Evolutionary conservation across 306 rosid genomes (phyloP).

Genomic region (Cucumis hystrix): DNA sequence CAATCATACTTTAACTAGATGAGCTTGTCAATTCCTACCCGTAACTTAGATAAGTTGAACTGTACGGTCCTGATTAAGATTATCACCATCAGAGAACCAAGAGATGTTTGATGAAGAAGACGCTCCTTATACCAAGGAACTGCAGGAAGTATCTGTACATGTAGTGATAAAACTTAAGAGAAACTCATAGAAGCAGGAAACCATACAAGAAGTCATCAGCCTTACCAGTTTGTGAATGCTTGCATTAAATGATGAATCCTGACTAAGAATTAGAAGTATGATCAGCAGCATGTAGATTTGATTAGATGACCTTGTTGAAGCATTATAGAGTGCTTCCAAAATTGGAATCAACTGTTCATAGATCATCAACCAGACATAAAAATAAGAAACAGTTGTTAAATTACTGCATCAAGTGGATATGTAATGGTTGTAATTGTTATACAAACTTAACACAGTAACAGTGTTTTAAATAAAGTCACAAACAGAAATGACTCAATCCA

Average conservation of each 20-base stretch:
- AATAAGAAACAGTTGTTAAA: background rate
- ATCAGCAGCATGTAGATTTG: slow-evolving; percentile 97
- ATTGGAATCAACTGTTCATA: slow-evolving; percentile 76
- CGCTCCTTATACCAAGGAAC: slow-evolving; percentile 99
- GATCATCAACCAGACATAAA: background rate
- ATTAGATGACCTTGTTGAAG: slow-evolving; percentile 71
- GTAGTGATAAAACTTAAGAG: slow-evolving; percentile 16
- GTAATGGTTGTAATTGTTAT: background rate
- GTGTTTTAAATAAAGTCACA: background rate
- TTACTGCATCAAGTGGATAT: background rate
- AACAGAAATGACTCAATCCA: background rate
- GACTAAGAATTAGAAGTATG: slow-evolving; percentile 89
- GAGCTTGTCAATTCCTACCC: slow-evolving; percentile 42
- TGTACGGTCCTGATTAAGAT: slow-evolving; percentile 95
- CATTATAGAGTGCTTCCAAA: slow-evolving; percentile 86
- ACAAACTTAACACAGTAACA: background rate
- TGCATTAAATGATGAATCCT: slow-evolving; percentile 94
- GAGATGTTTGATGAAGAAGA: slow-evolving; percentile 90
- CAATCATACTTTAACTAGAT: background rate
- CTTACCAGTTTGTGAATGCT: slow-evolving; percentile 94
- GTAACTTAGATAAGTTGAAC: slow-evolving; percentile 81
- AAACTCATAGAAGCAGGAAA: slow-evolving; percentile 2
- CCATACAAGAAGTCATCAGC: background rate
- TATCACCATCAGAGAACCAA: slow-evolving; percentile 89
- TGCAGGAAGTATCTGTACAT: slow-evolving; percentile 58